Evolutionary conservation across 768 basidiomycete genomes (phyloP).

Genomic region (Boletus eberwhitei): DNA sequence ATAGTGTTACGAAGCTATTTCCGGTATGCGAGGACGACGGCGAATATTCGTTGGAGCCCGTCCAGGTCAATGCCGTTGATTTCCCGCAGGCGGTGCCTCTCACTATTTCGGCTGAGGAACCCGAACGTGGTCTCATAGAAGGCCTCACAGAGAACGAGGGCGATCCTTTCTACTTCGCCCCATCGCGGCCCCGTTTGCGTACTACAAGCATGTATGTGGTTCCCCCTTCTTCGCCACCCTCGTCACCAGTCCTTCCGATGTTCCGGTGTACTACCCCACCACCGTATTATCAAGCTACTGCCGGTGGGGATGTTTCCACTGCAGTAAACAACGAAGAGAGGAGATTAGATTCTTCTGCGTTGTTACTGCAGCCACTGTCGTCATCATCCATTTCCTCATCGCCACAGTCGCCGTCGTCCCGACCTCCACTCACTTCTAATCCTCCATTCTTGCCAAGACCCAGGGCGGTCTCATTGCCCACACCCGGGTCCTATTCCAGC

Average conservation of each 20-base stretch:
- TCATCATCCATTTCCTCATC: conserved; percentile 13
- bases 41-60: conserved; percentile 33
- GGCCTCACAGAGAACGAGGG: conserved; percentile 15
- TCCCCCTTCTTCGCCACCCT: conserved; percentile 2
- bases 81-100: conserved; percentile 18
- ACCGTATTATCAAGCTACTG: conserved; percentile 21
- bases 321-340: not conserved
- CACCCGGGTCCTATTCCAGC: not conserved
- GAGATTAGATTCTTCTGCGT: conserved; percentile 21
- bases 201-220: conserved; percentile 28
- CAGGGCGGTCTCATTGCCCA: conserved; percentile 28
- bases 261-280: conserved; percentile 26
- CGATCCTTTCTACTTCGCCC: conserved; percentile 25
- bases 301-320: not conserved
- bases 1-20: conserved; percentile 22
- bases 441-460: conserved; percentile 16
- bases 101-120: not conserved
- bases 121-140: not conserved
- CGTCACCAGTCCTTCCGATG: conserved; percentile 16
- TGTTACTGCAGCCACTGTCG: conserved; percentile 29
- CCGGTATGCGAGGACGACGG: conserved; percentile 31
- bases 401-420: conserved; percentile 1
- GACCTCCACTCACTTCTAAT: conserved; percentile 11
- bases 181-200: conserved; percentile 23
- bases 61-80: conserved; percentile 12